These are phyloP conservation scores for Lichtheimia ornata DNA, from an alignment of 371 early-diverging fungal species.

Conservation along the genomic window DNA sequence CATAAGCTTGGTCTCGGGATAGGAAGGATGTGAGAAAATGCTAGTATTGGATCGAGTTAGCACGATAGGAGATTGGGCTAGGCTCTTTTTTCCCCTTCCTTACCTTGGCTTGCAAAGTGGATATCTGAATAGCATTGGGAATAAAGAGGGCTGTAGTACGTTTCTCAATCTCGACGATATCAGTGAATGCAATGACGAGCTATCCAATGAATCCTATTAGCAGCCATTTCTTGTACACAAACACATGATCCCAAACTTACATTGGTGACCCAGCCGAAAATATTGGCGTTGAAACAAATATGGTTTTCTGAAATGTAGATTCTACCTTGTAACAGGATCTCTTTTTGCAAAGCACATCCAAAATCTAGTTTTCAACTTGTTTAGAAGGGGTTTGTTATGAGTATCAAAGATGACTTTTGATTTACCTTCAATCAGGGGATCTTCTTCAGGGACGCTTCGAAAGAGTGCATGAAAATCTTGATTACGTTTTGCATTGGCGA, in stretches of 20 bases:
- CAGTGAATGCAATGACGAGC: slow-evolving; percentile 82
- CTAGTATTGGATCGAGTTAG: slow-evolving; percentile 12
- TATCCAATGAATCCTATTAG: slow-evolving; percentile 18
- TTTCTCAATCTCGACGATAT: slow-evolving; percentile 84
- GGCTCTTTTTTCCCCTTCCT: slow-evolving; percentile 10
- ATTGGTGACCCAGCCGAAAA: slow-evolving; percentile 95
- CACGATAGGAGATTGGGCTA: not conserved
- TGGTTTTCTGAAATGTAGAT: slow-evolving; percentile 86
- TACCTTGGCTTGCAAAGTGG: slow-evolving; percentile 71
- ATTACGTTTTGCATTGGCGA: slow-evolving; percentile 57
- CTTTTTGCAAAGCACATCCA: slow-evolving; percentile 90
- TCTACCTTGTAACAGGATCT: slow-evolving; percentile 90
- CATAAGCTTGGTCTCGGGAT: slow-evolving; percentile 77
- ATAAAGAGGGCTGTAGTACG: slow-evolving; percentile 79
- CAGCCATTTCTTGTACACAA: not conserved
- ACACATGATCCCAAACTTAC: slow-evolving; percentile 33
- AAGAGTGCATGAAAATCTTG: slow-evolving; percentile 68
- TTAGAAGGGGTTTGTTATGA: not conserved
- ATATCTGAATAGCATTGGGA: slow-evolving; percentile 85
- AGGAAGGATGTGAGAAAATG: slow-evolving; percentile 85
- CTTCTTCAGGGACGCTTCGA: slow-evolving; percentile 65
- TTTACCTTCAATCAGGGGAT: slow-evolving; percentile 62
- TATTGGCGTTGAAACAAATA: slow-evolving; percentile 93
- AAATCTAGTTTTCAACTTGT: slow-evolving; percentile 58
- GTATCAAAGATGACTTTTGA: not conserved